Conservation (phyloP, 176 grass and related monocot genomes). For the Avena atlantica region DNA sequence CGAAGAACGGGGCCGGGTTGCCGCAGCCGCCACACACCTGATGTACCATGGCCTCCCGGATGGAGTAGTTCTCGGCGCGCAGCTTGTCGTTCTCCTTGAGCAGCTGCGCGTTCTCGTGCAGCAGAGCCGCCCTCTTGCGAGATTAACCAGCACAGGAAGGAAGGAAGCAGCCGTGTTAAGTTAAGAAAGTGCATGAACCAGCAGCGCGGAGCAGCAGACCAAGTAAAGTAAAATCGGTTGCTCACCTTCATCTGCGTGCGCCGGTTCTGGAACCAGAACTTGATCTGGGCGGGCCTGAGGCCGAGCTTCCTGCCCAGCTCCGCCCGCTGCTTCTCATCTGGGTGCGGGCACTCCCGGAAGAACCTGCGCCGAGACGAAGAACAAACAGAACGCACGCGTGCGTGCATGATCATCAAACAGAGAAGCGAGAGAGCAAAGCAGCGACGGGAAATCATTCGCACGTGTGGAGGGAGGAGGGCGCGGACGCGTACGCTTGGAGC, state of each 20-base stretch:
- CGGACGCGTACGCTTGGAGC: constrained; percentile 72
- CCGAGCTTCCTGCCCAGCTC: constrained; percentile 66
- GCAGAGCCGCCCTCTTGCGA: constrained; percentile 63
- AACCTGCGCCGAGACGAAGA: constrained; percentile 42
- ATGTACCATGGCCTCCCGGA: constrained; percentile 60
- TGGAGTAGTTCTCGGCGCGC: constrained; percentile 72
- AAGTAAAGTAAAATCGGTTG: background rate
- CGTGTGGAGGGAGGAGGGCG: background rate
- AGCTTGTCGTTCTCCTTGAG: constrained; percentile 83
- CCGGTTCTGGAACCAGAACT: constrained; percentile 99
- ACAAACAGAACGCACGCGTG: background rate
- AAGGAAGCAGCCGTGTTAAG: background rate
- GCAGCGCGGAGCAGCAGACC: background rate
- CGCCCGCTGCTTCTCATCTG: constrained; percentile 68
- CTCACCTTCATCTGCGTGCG: constrained; percentile 84
- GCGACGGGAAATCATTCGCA: background rate
- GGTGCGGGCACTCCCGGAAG: constrained; percentile 84
- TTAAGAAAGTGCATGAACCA: background rate
- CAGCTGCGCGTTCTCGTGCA: constrained; percentile 74
- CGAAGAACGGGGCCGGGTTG: constrained; percentile 42
- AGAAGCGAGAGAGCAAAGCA: background rate
- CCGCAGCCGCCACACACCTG: constrained; percentile 66
- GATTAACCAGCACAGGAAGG: background rate
- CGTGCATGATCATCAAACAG: constrained; percentile 10
- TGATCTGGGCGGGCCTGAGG: constrained; percentile 78